Evolutionary conservation across 805 yeast genomes (phyloP), one percentile per base, ranked within the genome.

Genomic region (Pichia kluyveri): DNA sequence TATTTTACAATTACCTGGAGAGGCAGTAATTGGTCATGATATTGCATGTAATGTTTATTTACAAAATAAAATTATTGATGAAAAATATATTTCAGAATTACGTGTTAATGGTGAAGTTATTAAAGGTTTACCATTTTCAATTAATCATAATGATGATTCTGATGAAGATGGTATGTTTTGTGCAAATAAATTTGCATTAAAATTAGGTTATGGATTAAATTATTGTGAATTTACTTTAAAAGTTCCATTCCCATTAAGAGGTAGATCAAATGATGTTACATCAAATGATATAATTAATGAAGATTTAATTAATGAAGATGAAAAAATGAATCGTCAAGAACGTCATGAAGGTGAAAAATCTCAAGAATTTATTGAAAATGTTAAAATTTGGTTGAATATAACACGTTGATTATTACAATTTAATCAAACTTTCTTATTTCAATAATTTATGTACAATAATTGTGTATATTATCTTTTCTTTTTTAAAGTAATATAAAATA

Each of bases 1-100:
- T 54, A 55, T 79, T 7, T 52, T 78, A 26, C 67, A 69, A 15
- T 60, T 81, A 45, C 80, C 83, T 12, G 61, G 69, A 12, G 65
- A 67, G 41, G 73, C 76, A 19, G 56, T 60, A 11, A 44, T 56
- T 23, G 65, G 65, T 38, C 71, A 72, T 34, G 70, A 79, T 1
- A 60, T 79, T 42, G 66, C 73, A 5, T 59, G 79, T 5, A 57
- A 68, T 23, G 72, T 74, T 5, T 62, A 69, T 28, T 62, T 81
- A 45, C 69, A 73, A 52, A 71, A 69, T 44, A 56, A 64, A 38
- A 31, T 66, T 70, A 49, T 62, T 62, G 49, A 63, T 60, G 51
- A 69, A 58, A 58, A 72, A 46, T 71, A 72, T 54, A 52, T 58
- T 42, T 62, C 71, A 5, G 63, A 59, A 28, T 54, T 76, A 40